Conservation (phyloP, 2,329 filamentous ascomycete species). For the Colletotrichum orbiculare region DNA sequence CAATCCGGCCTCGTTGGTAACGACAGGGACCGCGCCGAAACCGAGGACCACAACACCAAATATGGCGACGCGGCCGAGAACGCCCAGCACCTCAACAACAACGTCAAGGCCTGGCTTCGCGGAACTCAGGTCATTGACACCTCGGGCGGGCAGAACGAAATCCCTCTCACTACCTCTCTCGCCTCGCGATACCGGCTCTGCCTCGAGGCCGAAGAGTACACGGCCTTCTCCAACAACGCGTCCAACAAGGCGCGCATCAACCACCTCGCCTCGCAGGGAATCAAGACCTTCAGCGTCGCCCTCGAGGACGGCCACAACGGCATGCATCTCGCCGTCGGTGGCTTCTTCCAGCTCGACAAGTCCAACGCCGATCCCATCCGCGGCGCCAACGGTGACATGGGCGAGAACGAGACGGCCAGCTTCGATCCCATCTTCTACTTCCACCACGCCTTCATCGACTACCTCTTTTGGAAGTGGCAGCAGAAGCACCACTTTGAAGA, state of each 20-base stretch:
- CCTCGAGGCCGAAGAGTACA: slow-evolving; percentile 46
- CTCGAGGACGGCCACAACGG: slow-evolving; percentile 43
- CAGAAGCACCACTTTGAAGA: slow-evolving; percentile 16
- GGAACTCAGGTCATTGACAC: slow-evolving; percentile 17
- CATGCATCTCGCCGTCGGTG: slow-evolving; percentile 44
- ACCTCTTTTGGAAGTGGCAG: slow-evolving; percentile 47
- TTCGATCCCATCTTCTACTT: slow-evolving; percentile 49
- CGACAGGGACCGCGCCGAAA: slow-evolving; percentile 1
- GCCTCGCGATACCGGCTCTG: slow-evolving; percentile 33
- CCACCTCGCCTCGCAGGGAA: background rate
- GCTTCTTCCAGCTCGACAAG: slow-evolving; percentile 29
- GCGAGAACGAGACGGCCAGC: slow-evolving; percentile 48
- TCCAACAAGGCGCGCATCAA: slow-evolving; percentile 37
- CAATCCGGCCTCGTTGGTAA: slow-evolving; percentile 41
- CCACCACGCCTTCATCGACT: slow-evolving; percentile 46
- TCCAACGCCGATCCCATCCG: slow-evolving; percentile 11
- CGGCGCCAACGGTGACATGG: slow-evolving; percentile 48
- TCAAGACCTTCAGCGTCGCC: slow-evolving; percentile 32
- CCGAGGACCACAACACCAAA: slow-evolving; percentile 30
- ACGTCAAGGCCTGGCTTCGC: slow-evolving; percentile 13
- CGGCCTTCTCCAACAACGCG: slow-evolving; percentile 46
- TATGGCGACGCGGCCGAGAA: slow-evolving; percentile 5
- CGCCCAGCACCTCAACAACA: slow-evolving; percentile 3
- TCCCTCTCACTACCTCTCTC: too few relatives aligned
- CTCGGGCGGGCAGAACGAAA: too few relatives aligned